These are phyloP conservation scores for Symbiodinium natans DNA, from an alignment of 73 alveolate genomes.

Conservation along the genomic window DNA sequence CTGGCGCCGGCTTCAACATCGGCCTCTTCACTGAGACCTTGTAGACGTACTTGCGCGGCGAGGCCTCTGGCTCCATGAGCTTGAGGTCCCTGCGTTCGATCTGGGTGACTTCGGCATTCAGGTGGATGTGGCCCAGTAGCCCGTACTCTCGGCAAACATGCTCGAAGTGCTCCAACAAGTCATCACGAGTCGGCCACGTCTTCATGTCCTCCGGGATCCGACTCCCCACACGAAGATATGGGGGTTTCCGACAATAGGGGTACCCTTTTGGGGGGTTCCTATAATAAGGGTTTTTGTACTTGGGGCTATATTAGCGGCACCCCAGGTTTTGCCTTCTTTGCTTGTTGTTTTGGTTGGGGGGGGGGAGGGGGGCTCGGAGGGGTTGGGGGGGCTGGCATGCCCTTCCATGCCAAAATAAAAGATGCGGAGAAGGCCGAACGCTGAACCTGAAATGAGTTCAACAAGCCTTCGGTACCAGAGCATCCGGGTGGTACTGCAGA, in stretches of 20 bases:
- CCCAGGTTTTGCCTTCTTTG: too few relatives aligned
- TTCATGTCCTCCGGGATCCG: background rate
- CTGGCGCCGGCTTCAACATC: background rate
- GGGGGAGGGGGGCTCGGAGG: too few relatives aligned
- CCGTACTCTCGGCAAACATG: background rate
- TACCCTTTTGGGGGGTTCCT: too few relatives aligned
- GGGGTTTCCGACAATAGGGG: too few relatives aligned
- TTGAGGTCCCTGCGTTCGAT: background rate
- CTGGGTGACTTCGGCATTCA: background rate
- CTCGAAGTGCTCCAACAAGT: constrained; percentile 19
- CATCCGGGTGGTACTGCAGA: background rate
- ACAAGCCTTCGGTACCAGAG: background rate
- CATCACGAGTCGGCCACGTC: constrained; percentile 21
- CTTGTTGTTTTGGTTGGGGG: too few relatives aligned
- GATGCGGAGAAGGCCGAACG: background rate
- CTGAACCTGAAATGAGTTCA: background rate
- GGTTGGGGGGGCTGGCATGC: too few relatives aligned
- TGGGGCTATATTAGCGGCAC: too few relatives aligned
- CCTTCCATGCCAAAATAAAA: background rate
- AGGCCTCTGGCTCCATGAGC: background rate
- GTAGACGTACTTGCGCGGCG: background rate
- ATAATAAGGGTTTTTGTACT: too few relatives aligned
- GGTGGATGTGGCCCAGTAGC: background rate
- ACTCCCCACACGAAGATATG: background rate
- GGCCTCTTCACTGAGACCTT: background rate